Evolutionary conservation across 768 basidiomycete genomes (phyloP), one percentile per base, ranked within the genome.

Genomic region (Pisolithus orientalis): DNA sequence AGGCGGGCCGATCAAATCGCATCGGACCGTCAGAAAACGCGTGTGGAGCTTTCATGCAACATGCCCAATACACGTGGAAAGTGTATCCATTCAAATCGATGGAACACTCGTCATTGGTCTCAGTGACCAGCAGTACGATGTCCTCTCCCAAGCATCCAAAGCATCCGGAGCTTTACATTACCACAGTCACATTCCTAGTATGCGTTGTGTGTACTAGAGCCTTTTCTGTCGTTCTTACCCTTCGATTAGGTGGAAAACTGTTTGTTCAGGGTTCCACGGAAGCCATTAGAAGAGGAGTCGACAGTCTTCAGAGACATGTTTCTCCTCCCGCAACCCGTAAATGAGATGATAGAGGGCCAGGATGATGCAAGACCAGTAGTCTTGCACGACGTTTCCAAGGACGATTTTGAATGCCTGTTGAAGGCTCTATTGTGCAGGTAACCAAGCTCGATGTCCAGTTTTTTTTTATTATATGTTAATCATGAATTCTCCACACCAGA

Each of bases 251-350:
- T 64, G 5, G 63, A 64, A 29, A 50, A 54, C 43, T 39, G 34
- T 25, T 46, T 65, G 9, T 64, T 63, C 39, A 58, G 44, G 39
- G 42, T 66, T 1, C 62, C 63, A 5, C 52, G 62, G 5, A 25
- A 38, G 6, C 53, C 56, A 0, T 52, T 64, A 13, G 57, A 63
- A 37, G 28, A 28, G 1, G 55, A 58, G 16, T 64, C 63, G 9
- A 48, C 34, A 14, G 21, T 51, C 29, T 64, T 64, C 39, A 25
- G 44, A 21, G 57, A 57, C 46, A 55, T 64, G 55, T 63, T 61
- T 44, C 27, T 50, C 31, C 52, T 63, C 16, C 64, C 64, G 31
- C 34, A 47, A 38, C 45, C 40, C 28, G n/a, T 47, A 9, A 38
- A 14, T 16, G 28, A 5, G 2, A 6, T 28, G 14, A 29, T 21